Percentiles rank a stretch among this genome's conserved stretches.
Evolutionary conservation across 805 yeast genomes (phyloP).

Genomic region (Groenewaldozyma tartarivorans): DNA sequence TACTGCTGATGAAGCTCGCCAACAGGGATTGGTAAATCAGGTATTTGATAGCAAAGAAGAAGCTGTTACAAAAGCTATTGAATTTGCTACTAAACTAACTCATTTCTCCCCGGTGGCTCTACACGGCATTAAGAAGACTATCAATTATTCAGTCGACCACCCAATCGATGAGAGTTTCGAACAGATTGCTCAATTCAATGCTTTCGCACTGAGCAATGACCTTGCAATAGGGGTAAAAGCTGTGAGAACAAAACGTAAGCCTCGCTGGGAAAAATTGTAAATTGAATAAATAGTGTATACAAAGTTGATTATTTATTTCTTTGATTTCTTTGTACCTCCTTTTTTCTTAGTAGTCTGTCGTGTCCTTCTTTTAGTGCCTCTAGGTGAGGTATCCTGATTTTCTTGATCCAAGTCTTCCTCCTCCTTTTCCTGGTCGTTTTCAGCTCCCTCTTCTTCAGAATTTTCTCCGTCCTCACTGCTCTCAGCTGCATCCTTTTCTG

Average conservation of each 20-base stretch:
- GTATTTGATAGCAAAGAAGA: conserved; percentile 37
- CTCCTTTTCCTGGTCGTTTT: too few relatives aligned
- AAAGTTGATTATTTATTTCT: too few relatives aligned
- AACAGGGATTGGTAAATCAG: conserved; percentile 46
- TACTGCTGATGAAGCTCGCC: conserved; percentile 43
- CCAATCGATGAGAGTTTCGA: conserved; percentile 39
- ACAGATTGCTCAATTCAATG: conserved; percentile 46
- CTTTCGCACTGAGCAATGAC: conserved; percentile 28
- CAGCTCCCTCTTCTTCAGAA: neutral
- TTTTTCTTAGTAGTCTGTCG: too few relatives aligned
- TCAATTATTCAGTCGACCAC: conserved; percentile 37
- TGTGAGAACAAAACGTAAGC: conserved; percentile 22
- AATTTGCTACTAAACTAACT: conserved; percentile 41
- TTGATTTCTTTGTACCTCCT: too few relatives aligned
- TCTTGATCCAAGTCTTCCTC: too few relatives aligned
- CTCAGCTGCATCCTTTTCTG: too few relatives aligned
- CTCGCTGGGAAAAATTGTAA: conserved; percentile 22
- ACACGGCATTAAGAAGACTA: conserved; percentile 48
- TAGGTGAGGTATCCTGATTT: too few relatives aligned
- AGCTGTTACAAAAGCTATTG: conserved; percentile 42
- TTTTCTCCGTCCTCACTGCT: too few relatives aligned
- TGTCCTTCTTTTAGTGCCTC: too few relatives aligned
- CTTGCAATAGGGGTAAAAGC: conserved; percentile 24
- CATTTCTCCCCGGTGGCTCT: conserved; percentile 48
- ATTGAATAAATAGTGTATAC: too few relatives aligned